Base-by-base conservation (phyloP, 345 rosid genomes). In the Citrus trifoliata region DNA sequence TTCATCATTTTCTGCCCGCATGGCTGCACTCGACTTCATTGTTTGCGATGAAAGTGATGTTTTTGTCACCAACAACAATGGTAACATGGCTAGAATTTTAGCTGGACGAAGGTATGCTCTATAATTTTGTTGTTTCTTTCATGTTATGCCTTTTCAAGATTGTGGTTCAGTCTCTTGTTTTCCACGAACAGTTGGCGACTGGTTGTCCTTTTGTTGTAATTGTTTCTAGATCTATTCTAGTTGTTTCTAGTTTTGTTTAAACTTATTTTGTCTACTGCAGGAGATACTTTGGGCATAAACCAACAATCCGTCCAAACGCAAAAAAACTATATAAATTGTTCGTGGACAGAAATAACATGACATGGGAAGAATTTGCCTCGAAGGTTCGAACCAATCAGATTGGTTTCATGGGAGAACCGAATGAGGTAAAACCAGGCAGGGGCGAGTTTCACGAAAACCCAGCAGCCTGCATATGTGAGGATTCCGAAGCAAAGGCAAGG, bases 371-470 rank as follows among this genome's bases (percentile, higher is more conserved):
- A 78, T 95, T 93, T 86, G 80, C 93, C 4, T 89, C 89, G 0
- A 90, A 75, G 80, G 89, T 95, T 59, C 81, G 82, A 55, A 79
- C 76, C 42, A 76, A 76, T 79, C 98, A 95, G 82, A 84, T 84
- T 53, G 98, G 98, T 16, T 92, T 89, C 91, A 91, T 92, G 95
- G 98, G 98, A 79, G 94, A 84, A 64, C 93, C 98, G 78, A 88
- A 91, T 53, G 98, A 93, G 83, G 77, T 84, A 72, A 94, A 86
- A 80, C 93, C 92, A 35, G 98, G 92, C 37, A 83, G 80, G 21
- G 98, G 99, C 0, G 96, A 89, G 84, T 93, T 95, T 80, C 97
- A 95, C 62, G 97, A 92, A 87, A 93, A 93, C 64, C 99, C 99
- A 53, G 35, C 86, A 73, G 82, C 93, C 51, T 95, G 97, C 86